These are phyloP conservation scores for Scutellaria galericulata DNA, from an alignment of 257 asterid species.

Conservation along the genomic window DNA sequence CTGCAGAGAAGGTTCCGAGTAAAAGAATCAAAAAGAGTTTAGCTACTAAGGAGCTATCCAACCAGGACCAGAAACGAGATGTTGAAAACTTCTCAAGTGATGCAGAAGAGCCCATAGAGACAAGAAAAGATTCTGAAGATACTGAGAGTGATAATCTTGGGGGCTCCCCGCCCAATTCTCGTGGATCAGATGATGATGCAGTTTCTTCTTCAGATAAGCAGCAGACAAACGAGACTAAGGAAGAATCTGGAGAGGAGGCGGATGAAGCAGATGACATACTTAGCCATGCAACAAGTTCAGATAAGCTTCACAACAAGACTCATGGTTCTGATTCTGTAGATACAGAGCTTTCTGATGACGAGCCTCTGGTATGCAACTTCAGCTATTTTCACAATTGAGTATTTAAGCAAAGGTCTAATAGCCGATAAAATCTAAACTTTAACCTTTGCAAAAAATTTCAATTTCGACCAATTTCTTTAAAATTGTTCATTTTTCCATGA, in stretches of 20 bases:
- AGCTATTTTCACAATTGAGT: neutral
- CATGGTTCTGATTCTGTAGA: constrained; percentile 43
- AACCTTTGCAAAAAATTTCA: too few species aligned
- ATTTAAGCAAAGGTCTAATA: neutral
- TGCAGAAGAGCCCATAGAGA: constrained; percentile 53
- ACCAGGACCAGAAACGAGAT: constrained; percentile 44
- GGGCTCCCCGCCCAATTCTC: constrained; percentile 35
- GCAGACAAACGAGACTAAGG: constrained; percentile 42
- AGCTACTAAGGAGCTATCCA: constrained; percentile 42
- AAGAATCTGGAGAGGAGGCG: constrained; percentile 48
- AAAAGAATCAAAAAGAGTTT: constrained; percentile 35
- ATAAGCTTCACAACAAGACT: constrained; percentile 35
- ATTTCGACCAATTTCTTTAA: too few species aligned
- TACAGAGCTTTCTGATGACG: constrained; percentile 74
- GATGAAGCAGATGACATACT: constrained; percentile 39
- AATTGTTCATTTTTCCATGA: too few species aligned
- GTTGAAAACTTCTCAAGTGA: constrained; percentile 49
- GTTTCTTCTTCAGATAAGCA: constrained; percentile 60
- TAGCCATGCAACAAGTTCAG: constrained; percentile 24
- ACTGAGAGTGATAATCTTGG: constrained; percentile 43
- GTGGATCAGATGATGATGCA: constrained; percentile 48
- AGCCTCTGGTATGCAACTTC: constrained; percentile 67
- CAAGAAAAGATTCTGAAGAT: constrained; percentile 51
- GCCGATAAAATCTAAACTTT: too few species aligned
- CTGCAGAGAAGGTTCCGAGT: constrained; percentile 44